Evolutionary conservation across 2,329 filamentous ascomycete genomes (phyloP), one percentile per base, ranked within the genome.

Genomic region (Aspergillus calidoustus): DNA sequence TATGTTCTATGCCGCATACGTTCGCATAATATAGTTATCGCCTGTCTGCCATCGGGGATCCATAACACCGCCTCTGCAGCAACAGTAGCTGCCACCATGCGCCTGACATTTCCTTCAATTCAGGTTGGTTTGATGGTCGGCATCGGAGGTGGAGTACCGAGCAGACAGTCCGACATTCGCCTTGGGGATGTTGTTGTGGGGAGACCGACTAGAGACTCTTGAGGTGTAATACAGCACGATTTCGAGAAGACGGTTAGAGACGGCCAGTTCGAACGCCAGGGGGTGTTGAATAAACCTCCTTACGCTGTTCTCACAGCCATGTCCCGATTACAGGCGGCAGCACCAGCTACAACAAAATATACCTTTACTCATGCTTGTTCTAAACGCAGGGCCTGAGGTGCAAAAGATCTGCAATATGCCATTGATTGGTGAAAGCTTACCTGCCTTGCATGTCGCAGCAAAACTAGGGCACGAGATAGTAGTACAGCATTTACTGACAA

Each of bases 151-250:
- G 63, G 64, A 19, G 57, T 58, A 0, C 61, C 63, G 1, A 54
- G 46, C 38, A 1, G 9, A 3, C 22, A 50, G 13, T 28, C 7
- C 31, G 65, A 64, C 57, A 61, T 66, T 17, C 31, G 67, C 1
- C 50, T 59, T 17, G 57, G 57, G 3, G 50, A 54, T 54, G 50
- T 59, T 11, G 57, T 59, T 3, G 57, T 59, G 5, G 44, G 49
- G 13, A 59, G n/a, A 19, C 65, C 63, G 3, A 57, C 46, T 9
- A 51, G 30, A 5, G 23, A 31, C 0, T 50, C 19, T 11, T 51
- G 56, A 15, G 63, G 67, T 1, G 67, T 70, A 4, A 28, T 70
- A 8, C 64, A 68, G 25, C 69, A 66, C 13, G 66, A 70, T 53
- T 50, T 38, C 19, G 68, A 67, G 6, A 67, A 70, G 53, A 51